Evolutionary conservation across 192 early-diverging fungal genomes (phyloP).

Genomic region (Jimgerdemannia lactiflua): DNA sequence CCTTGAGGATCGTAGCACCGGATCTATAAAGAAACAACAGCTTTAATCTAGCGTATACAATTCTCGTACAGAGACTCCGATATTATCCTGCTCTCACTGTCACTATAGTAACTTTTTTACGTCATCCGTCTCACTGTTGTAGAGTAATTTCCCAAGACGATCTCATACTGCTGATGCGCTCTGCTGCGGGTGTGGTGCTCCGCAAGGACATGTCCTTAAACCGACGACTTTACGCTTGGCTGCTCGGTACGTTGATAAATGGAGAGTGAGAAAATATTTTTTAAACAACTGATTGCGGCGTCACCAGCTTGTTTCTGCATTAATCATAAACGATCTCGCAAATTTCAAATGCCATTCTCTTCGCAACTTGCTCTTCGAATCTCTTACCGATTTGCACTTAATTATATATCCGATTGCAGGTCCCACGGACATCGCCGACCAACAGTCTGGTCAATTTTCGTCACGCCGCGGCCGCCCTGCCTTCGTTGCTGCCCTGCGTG

Average conservation of each 20-base stretch:
- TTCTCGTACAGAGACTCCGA: background rate
- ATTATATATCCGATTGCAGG: background rate
- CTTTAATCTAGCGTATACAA: background rate
- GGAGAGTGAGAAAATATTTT: background rate
- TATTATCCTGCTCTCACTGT: conserved; percentile 5
- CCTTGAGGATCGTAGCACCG: background rate
- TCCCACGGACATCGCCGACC: background rate
- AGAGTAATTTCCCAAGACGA: conserved; percentile 67
- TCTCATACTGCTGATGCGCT: conserved; percentile 59
- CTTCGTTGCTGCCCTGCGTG: background rate
- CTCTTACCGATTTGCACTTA: no score
- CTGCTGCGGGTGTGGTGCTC: conserved; percentile 78
- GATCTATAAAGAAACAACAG: background rate
- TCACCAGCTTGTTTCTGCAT: no score
- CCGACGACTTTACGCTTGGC: conserved; percentile 88
- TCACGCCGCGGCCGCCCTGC: background rate
- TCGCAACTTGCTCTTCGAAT: no score
- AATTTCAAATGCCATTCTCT: background rate
- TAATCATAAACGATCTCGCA: no score
- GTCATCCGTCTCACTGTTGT: background rate
- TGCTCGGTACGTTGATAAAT: conserved; percentile 50
- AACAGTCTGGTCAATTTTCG: background rate
- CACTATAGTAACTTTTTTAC: background rate
- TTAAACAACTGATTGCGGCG: background rate
- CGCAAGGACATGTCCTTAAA: conserved; percentile 95